phyloP scores from a whole-genome alignment of 2,329 filamentous ascomycete species.

The Orbilia ellipsospora region DNA sequence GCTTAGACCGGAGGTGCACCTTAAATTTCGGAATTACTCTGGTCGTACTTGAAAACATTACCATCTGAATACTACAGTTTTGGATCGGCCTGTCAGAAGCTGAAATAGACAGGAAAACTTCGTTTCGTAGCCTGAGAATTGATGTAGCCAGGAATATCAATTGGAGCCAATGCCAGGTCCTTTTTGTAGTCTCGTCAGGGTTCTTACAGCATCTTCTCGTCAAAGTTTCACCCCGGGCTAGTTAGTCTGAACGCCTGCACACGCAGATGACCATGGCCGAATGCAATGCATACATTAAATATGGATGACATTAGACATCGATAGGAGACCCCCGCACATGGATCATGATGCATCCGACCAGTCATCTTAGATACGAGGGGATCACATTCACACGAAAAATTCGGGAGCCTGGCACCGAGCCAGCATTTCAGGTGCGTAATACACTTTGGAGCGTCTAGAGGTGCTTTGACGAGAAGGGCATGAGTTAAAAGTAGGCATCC shows the following conservation, averaged over 20 bases:
- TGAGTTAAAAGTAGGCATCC: constrained; percentile 56
- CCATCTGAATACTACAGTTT: constrained; percentile 15
- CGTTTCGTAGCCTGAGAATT: constrained; percentile 41
- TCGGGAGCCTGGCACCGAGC: constrained; percentile 47
- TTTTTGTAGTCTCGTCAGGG: constrained; percentile 53
- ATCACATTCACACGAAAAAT: constrained; percentile 55
- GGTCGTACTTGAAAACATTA: background rate
- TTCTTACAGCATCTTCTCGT: constrained; percentile 44
- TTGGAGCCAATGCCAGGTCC: constrained; percentile 34
- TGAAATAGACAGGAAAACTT: constrained; percentile 49
- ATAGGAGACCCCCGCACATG: constrained; percentile 50
- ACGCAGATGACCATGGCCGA: constrained; percentile 55
- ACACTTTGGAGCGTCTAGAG: constrained; percentile 32
- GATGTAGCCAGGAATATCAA: constrained; percentile 39
- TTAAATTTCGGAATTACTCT: constrained; percentile 53
- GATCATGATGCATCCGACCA: constrained; percentile 16
- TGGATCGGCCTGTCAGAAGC: constrained; percentile 54
- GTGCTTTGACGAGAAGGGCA: constrained; percentile 51
- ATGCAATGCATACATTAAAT: constrained; percentile 27
- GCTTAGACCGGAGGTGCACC: constrained; percentile 43
- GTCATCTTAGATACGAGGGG: constrained; percentile 50
- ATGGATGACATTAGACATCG: constrained; percentile 20
- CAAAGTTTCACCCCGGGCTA: constrained; percentile 16
- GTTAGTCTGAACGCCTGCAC: background rate
- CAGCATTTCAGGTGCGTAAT: constrained; percentile 43